These are phyloP conservation scores for Tolypocladium album DNA, from an alignment of 2,329 filamentous ascomycete genomes.

Conservation along the genomic window DNA sequence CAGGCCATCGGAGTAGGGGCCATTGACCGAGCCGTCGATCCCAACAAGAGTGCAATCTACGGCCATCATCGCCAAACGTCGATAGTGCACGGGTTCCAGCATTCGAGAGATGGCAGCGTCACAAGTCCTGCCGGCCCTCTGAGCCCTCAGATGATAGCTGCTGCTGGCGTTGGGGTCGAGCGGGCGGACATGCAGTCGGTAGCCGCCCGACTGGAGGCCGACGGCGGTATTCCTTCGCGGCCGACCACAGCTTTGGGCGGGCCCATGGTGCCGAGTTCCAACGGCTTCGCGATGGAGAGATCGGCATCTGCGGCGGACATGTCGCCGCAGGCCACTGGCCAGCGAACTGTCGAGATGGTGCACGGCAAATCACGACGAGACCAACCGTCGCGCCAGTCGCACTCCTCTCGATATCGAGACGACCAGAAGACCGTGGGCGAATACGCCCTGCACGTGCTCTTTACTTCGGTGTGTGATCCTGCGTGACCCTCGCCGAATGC, in stretches of 20 bases:
- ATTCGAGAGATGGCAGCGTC: slow-evolving; percentile 81
- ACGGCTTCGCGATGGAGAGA: slow-evolving; percentile 27
- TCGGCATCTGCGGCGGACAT: slow-evolving; percentile 36
- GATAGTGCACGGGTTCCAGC: slow-evolving; percentile 92
- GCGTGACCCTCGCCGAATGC: not conserved
- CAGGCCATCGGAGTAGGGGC: slow-evolving; percentile 26
- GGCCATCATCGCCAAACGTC: slow-evolving; percentile 94
- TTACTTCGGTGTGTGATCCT: slow-evolving; percentile 61
- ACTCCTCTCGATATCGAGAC: slow-evolving; percentile 61
- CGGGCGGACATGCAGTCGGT: slow-evolving; percentile 39
- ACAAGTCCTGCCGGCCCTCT: slow-evolving; percentile 74
- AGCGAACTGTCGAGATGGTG: slow-evolving; percentile 47
- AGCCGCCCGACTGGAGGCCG: slow-evolving; percentile 31
- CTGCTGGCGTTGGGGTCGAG: slow-evolving; percentile 48
- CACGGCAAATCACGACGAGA: slow-evolving; percentile 61
- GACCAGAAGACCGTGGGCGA: slow-evolving; percentile 93
- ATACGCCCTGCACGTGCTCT: slow-evolving; percentile 91
- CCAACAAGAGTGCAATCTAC: slow-evolving; percentile 49
- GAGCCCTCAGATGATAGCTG: slow-evolving; percentile 76
- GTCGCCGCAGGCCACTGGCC: slow-evolving; percentile 29
- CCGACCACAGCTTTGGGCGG: slow-evolving; percentile 39
- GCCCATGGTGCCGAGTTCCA: slow-evolving; percentile 10
- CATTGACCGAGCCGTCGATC: slow-evolving; percentile 42
- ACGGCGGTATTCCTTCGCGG: slow-evolving; percentile 26
- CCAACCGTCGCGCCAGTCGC: slow-evolving; percentile 63